Evolutionary conservation across 371 early-diverging fungal genomes (phyloP), one percentile per base, ranked within the genome.

Genomic region (Mucor irregularis): DNA sequence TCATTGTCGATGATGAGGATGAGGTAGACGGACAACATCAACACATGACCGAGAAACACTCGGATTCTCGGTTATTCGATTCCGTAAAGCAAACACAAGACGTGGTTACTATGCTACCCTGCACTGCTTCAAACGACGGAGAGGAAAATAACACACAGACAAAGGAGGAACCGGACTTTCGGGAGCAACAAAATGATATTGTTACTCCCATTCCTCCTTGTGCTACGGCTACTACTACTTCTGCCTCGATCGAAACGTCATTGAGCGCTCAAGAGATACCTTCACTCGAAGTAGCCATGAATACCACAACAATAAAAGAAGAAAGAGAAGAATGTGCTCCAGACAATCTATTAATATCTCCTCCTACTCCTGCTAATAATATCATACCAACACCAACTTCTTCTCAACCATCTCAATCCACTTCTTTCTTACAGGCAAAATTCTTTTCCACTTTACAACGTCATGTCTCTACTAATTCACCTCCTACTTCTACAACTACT

Each of bases 381-480:
- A 49, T 35, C 11, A 53, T 46, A 40, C 44, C 44, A 35, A 31
- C 35, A 52, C 45, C 28, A 10, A 28, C 39, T 24, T 17, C 33
- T 45, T 22, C 44, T 26, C 30, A 47, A 3, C 16, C 48, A 7
- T 21, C 54, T 10, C 22, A 44, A 14, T 39, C 61, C 2, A 22
- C 61, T 2, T 72, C 73, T 0, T 71, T 73, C 40, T 43, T 77
- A 21, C 74, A 73, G 42, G 68, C 71, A 16, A 77, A 77, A 44
- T 77, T 77, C 38, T 52, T 73, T 19, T 73, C 76, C 0, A 68
- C 69, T 30, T 52, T 73, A 9, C 68, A 69, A 37, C 58, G 56
- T 14, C 57, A 60, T 17, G 51, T 42, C 34, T 29, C 44, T 25
- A 51, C 40, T 4, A 64, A 49, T 48, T 40, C 34, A 22, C 58